Percentiles rank a stretch among this genome's conserved stretches.
These are phyloP conservation scores for Eimeria acervulina DNA, from an alignment of 169 alveolate genomes.

Conservation along the genomic window DNA sequence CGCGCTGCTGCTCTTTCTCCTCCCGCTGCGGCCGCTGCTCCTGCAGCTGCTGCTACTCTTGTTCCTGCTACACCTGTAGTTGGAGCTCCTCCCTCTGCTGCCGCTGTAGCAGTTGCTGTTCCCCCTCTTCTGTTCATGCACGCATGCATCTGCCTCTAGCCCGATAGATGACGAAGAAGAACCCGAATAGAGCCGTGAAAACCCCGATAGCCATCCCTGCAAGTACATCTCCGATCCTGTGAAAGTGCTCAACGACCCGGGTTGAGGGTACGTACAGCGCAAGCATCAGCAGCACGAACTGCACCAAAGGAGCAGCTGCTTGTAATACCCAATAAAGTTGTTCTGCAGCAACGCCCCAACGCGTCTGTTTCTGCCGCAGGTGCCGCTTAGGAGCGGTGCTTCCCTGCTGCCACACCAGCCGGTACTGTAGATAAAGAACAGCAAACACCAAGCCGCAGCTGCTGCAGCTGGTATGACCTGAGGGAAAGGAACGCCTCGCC, in stretches of 20 bases:
- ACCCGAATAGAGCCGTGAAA: neutral
- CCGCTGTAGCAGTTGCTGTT: too few relatives aligned
- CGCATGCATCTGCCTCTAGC: too few relatives aligned
- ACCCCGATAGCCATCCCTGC: constrained; percentile 38
- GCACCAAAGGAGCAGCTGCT: constrained; percentile 41
- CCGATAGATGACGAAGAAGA: neutral
- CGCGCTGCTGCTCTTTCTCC: too few relatives aligned
- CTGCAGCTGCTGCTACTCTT: too few relatives aligned
- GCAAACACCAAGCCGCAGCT: constrained; percentile 46
- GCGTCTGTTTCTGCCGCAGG: neutral
- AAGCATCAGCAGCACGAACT: neutral
- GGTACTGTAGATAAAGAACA: constrained; percentile 33
- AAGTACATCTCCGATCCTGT: constrained; percentile 32
- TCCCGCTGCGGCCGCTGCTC: too few relatives aligned
- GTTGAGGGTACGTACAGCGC: constrained; percentile 42
- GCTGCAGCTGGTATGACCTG: constrained; percentile 62
- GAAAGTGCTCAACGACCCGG: constrained; percentile 38
- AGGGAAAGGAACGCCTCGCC: constrained; percentile 72
- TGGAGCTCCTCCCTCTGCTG: too few relatives aligned
- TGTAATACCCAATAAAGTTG: neutral
- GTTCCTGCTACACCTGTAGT: too few relatives aligned
- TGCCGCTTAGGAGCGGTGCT: neutral
- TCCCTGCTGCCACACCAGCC: constrained; percentile 13
- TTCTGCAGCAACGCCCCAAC: neutral
- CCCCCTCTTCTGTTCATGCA: too few relatives aligned